A percentile compares a stretch with the other conserved stretches of the same genome.
Evolutionary conservation across 1,284 basidiomycete genomes (phyloP).

Genomic region (Rhodotorula sp.): DNA sequence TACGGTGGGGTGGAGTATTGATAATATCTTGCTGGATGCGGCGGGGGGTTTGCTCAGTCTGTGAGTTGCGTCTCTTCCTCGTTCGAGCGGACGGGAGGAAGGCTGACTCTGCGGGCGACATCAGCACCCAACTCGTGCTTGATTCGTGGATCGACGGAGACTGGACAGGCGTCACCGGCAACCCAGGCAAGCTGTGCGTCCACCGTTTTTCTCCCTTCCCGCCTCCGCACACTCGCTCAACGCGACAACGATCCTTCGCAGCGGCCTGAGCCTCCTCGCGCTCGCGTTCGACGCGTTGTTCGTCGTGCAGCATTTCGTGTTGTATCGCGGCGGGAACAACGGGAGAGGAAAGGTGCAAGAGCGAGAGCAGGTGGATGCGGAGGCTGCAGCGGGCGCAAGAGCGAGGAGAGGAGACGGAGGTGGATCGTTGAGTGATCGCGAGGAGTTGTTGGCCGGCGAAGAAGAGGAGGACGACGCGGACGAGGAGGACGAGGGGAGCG

Average conservation of each 20-base stretch:
- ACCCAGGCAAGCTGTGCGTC: constrained; percentile 47
- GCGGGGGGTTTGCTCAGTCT: constrained; percentile 48
- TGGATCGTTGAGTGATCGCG: not conserved
- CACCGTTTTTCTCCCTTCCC: constrained; percentile 1
- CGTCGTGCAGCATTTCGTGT: constrained; percentile 50
- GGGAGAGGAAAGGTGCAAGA: not conserved
- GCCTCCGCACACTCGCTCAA: not conserved
- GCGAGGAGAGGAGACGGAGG: too few relatives aligned
- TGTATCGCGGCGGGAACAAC: constrained; percentile 43
- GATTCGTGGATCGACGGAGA: constrained; percentile 44
- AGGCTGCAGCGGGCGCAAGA: too few relatives aligned
- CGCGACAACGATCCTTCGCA: constrained; percentile 20
- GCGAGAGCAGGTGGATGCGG: not conserved
- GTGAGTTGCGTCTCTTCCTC: constrained; percentile 19
- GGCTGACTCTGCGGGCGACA: too few relatives aligned
- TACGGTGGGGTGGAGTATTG: constrained; percentile 50
- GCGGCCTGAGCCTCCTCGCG: constrained; percentile 48
- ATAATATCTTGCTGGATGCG: constrained; percentile 50
- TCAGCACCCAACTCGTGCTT: constrained; percentile 44
- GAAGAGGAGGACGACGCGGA: not conserved
- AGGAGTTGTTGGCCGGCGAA: not conserved
- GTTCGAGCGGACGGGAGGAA: too few relatives aligned
- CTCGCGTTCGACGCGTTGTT: constrained; percentile 49
- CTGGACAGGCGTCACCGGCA: constrained; percentile 45
- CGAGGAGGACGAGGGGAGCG: not conserved